These are phyloP conservation scores for Ophiostoma triangulosporum DNA, from an alignment of 2,329 filamentous ascomycete genomes.

Conservation along the genomic window DNA sequence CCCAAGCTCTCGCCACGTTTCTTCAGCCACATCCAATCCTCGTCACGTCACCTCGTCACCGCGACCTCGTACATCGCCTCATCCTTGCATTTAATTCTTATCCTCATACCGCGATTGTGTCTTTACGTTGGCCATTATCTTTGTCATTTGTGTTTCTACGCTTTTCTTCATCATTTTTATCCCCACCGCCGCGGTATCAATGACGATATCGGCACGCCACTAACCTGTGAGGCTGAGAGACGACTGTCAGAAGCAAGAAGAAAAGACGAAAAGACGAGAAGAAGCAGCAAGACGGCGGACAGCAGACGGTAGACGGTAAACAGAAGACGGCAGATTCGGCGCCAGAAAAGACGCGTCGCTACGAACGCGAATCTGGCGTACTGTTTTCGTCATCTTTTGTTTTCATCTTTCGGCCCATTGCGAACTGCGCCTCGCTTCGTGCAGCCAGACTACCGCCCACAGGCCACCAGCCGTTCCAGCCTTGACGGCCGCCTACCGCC, in stretches of 20 bases:
- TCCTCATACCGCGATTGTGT: neutral
- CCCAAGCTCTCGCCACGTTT: constrained; percentile 16
- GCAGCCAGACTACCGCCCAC: neutral
- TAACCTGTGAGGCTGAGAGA: neutral
- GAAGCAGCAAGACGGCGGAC: neutral
- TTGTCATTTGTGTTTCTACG: neutral
- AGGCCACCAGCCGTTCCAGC: neutral
- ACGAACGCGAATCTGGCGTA: neutral
- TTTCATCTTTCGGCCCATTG: neutral
- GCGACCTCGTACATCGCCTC: neutral
- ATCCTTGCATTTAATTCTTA: neutral
- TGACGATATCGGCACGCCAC: neutral
- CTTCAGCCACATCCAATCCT: constrained; percentile 19
- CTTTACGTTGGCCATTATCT: neutral
- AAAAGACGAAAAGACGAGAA: neutral
- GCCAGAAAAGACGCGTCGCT: neutral
- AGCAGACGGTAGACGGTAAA: neutral
- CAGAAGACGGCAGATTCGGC: neutral
- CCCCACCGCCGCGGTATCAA: neutral
- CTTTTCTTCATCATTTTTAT: neutral
- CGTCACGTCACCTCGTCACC: neutral
- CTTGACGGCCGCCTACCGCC: neutral
- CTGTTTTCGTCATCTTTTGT: neutral
- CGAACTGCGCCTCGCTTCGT: neutral
- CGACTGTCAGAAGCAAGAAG: neutral